Evolutionary conservation across 345 rosid species (phyloP), one percentile per base, ranked within the genome.

Genomic region (Anastatica hierochuntica): DNA sequence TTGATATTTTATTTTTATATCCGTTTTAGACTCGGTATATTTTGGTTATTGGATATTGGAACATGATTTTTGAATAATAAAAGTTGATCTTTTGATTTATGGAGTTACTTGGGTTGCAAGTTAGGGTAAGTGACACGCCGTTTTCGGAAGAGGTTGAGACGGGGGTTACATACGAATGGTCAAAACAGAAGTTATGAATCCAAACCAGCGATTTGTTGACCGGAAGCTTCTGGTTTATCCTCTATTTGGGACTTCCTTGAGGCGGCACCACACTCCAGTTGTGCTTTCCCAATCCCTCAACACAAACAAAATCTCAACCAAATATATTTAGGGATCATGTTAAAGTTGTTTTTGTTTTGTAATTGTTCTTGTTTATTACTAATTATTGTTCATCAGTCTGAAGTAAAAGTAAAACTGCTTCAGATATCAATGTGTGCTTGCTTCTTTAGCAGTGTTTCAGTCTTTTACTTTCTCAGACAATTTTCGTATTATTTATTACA

Each of bases 211-310:
- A 67, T 24, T 17, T 58, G 63, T 69, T 9, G 71, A 1, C 21
- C 74, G 4, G 68, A 66, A 62, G 64, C 65, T 55, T 63, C 77
- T 4, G 79, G 74, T 67, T 59, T 66, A 29, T 34, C 70, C 12
- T 57, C 70, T 0, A 36, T 58, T 36, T 50, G 70, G 70, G 70
- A 65, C 64, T 42, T 65, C 19, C 70, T 49, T n/a, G 64, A 43
- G 58, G 19, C 20, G 7, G 54, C 26, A 5, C 67, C 77, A n/a
- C 65, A 69, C 33, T 68, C 90, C 40, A 69, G 76, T 53, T 58
- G 85, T 81, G 97, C 95, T 52, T 54, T 81, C 69, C 58, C 63
- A 13, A 52, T 65, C 48, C 60, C 66, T n/a, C 74, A 72, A 49
- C 48, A 58, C 7, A 64, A 41, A 53, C 58, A 29, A 29, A 54